These are phyloP conservation scores for Ganoderma sinense DNA, from an alignment of 1,284 basidiomycete genomes.

Conservation along the genomic window DNA sequence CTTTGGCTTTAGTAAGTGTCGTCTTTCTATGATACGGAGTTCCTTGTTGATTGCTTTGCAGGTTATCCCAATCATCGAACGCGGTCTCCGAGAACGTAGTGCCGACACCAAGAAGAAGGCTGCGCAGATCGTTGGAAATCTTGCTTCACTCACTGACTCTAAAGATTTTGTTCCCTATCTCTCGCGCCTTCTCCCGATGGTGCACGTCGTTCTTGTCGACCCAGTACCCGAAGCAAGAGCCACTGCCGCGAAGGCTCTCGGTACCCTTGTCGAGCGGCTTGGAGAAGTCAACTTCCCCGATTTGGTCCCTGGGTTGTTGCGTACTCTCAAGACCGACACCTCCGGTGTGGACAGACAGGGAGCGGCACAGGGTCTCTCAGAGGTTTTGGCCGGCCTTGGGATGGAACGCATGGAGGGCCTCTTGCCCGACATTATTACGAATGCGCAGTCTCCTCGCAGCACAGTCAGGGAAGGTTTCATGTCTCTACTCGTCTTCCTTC, in stretches of 20 bases:
- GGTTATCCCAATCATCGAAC: conserved; percentile 96
- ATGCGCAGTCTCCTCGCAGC: conserved; percentile 88
- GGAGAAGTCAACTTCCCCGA: conserved; percentile 97
- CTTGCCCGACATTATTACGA: conserved; percentile 93
- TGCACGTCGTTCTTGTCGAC: conserved; percentile 92
- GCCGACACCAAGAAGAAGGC: conserved; percentile 97
- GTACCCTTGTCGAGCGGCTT: conserved; percentile 94
- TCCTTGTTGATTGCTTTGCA: conserved; percentile 40
- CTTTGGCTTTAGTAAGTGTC: conserved; percentile 84
- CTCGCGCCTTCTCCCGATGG: conserved; percentile 86
- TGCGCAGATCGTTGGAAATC: conserved; percentile 96
- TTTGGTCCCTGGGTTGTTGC: conserved; percentile 89
- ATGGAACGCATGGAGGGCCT: conserved; percentile 97
- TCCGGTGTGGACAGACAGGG: conserved; percentile 98
- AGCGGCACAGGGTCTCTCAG: conserved; percentile 96
- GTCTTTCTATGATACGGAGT: conserved; percentile 5
- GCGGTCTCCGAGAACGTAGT: conserved; percentile 91
- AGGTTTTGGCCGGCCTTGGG: conserved; percentile 94
- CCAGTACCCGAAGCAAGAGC: conserved; percentile 98
- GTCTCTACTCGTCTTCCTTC: conserved; percentile 95
- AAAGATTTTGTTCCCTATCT: conserved; percentile 99
- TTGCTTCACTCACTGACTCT: conserved; percentile 93
- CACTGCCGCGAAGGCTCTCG: conserved; percentile 97
- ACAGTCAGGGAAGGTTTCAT: conserved; percentile 99
- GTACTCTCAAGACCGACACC: conserved; percentile 92